Base-by-base conservation (phyloP, 164 flowering plant species). In the Sedum album region DNA sequence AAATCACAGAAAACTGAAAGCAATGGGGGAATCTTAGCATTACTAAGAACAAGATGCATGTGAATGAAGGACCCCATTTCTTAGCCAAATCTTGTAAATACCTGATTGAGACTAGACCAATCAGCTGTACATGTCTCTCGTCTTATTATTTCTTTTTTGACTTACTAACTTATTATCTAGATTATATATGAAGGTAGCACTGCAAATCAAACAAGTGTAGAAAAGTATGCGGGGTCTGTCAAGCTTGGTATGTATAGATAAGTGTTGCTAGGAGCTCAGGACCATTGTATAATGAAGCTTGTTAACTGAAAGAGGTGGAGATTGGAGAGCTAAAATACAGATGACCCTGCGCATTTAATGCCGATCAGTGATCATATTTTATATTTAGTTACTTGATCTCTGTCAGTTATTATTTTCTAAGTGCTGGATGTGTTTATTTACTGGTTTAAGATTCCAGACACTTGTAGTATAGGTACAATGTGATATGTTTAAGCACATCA, bases 41-140 rank as follows among this genome's bases (percentile, higher is more conserved):
- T 20, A 9, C 55, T 20, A 49, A n/a, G 25, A 49, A 49, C 55
- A 49, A 49, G 55, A 49, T 18, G 55, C 23, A 5, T n/a, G n/a
- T n/a, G n/a, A 49, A 39, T 39, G 42, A 39, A 39, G 42, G 55
- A 49, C 55, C 60, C 60, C 60, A 55, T 55, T 55, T 25, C 60
- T 55, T 55, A 55, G 31, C 60, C 60, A 55, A 55, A 14, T n/a
- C 42, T 39, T 39, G 13, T 39, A 39, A 55, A 55, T 55, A 31
- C n/a, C 30, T 55, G 60, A 55, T 55, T 23, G 31, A 31, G 60
- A 55, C 60, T 55, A 23, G 60, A 55, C 60, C 60, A 55, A 55
- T 55, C 60, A n/a, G n/a, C n/a, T n/a, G n/a, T n/a, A n/a, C n/a
- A n/a, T n/a, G n/a, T n/a, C n/a, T n/a, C n/a, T n/a, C n/a, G n/a